Base-by-base conservation (phyloP, 192 early-diverging fungal species). In the Coemansia sp. region DNA sequence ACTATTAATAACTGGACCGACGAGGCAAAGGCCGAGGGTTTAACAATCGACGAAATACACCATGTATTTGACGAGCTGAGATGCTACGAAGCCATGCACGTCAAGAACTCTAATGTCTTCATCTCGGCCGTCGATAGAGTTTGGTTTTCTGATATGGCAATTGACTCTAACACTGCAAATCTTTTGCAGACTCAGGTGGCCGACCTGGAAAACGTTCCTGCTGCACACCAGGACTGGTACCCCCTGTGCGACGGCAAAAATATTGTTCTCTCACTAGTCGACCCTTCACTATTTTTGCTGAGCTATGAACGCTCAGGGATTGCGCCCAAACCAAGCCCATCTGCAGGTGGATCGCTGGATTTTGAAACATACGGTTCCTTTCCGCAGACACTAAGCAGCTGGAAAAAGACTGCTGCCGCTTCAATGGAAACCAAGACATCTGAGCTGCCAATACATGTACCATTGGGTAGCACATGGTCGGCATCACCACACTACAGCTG, bases 401-500 rank as follows among this genome's bases (percentile, higher is more conserved):
- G 51, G 61, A 39, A 48, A 17, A 39, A 33, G 17, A 30, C 27
- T 30, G 27, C 27, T 30, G 7, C 4, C 7, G 6, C 17, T 3
- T 19, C 37, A n/a, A 22, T 47, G 1, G 24, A 19, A 0, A 2
- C 6, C 15, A 19, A 52, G 24, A 53, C 40, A 42, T 19, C 9
- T n/a, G 7, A 2, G 45, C 5, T 13, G 37, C 24, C 3, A 34
- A 0, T 45, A 52, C 9, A 15, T 22, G 33, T 42, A 15, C 34
- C 34, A 5, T 12, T 21, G 24, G 27, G 8, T 17, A 18, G 30
- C 8, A 39, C 38, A 1, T 54, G 34, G 53, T 47, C 54, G 53
- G 33, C 19, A 46, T 55, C 53, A 13, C 15, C 39, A 34, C 12
- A 25, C 46, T 85, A 63, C 51, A 82, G 87, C 61, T 88, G 87